Base-by-base conservation (phyloP, 805 yeast genomes). In the Candida nanaspora region DNA sequence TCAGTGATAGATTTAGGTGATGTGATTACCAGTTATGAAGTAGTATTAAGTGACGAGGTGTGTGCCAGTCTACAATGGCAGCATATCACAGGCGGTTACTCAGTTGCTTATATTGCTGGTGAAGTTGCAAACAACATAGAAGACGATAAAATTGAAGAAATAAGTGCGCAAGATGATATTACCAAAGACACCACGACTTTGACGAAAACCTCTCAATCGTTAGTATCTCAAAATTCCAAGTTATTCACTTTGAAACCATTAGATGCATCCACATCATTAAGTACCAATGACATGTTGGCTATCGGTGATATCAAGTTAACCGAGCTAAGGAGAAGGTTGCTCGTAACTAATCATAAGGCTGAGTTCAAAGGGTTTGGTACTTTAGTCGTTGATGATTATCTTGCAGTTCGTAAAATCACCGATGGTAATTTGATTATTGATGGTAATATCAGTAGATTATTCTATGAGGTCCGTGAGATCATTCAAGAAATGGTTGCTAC, bases 331-430 rank as follows among this genome's bases (percentile, higher is more conserved):
- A 76, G 76, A 49, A 74, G 71, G 43, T 66, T 93, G 29, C 62
- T 69, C 25, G 64, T 69, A 5, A 61, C 65, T 41, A 83, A 86
- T 37, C 76, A 83, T 51, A 69, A 66, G 39, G 96, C 95, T 1
- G 96, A 89, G 54, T 87, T 91, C 58, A 79, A 83, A 59, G 94
- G 96, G 41, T 96, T 88, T 58, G 98, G 98, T 57, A 80, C 88
- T 0, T 65, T 93, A 31, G 95, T 89, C 13, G 83, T 94, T 34
- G 89, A 89, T 53, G 83, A 82, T 41, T 67, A 67, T 39, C 74
- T 93, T 15, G 81, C 86, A 1, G 78, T 93, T 8, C 67, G 86
- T 41, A 91, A 91, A 56, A 69, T 84, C 3, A 81, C 74, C 33
- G 87, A 86, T 37, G 95, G 96, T 34, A 82, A 82, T 52, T 73